Base-by-base conservation (phyloP, 768 basidiomycete genomes). In the Amanita exitialis region DNA sequence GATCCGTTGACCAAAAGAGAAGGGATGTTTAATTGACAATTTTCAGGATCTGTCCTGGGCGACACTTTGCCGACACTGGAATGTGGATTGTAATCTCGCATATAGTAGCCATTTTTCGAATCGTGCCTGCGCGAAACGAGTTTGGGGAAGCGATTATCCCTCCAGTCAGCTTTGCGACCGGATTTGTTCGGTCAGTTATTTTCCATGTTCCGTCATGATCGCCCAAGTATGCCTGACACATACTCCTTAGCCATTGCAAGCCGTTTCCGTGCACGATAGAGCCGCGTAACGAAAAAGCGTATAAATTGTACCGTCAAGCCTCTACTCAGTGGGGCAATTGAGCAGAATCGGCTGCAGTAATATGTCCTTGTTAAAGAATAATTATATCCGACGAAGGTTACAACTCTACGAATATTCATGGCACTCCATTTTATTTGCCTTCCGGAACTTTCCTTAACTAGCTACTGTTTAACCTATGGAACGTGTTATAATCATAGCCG, bases 11-110 rank as follows among this genome's bases (percentile, higher is more conserved):
- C 18, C 25, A 44, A 32, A 41, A 23, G 27, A 20, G 35, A 16
- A n/a, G 13, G 6, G 18, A 42, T 32, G 16, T 44, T 42, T 53
- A 39, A 28, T 44, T 21, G 21, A 30, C 35, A 20, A 10, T 45
- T 42, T 44, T 41, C 53, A 77, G 76, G 51, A 66, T 73, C 49
- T 83, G 80, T 55, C 78, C 79, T 5, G 79, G 80, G 8, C 66
- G 73, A 38, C 66, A 76, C 54, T 71, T 82, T 47, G 79, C 76
- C 2, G 74, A 78, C 46, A 55, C 66, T 3, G 71, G 64, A 49
- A 59, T 76, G 23, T 82, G 72, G 72, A 58, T 71, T 42, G 69
- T 73, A 37, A 67, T 69, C 13, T 69, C 75, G 0, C 66, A 63
- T 49, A 63, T 80, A 10, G 57, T 76, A 37, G 68, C 76, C 13